Conservation (phyloP, 352 stramenopile genomes). For the Thraustotheca clavata region DNA sequence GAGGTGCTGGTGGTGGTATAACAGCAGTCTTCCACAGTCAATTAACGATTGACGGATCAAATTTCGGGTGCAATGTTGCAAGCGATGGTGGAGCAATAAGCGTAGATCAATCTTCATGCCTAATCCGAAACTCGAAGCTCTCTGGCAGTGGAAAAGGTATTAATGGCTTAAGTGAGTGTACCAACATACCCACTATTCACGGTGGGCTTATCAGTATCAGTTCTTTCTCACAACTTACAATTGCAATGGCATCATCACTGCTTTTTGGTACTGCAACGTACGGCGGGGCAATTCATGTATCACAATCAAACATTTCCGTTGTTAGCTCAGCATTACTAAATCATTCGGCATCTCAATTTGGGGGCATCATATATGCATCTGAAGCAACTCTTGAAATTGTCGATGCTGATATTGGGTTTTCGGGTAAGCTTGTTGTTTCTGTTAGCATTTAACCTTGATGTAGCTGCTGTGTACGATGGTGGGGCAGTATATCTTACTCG, state of each 20-base stretch:
- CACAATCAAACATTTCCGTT: background rate
- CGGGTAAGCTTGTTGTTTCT: background rate
- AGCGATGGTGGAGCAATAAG: background rate
- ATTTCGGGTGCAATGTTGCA: background rate
- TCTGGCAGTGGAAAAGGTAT: background rate
- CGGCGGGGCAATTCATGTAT: background rate
- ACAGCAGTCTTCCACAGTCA: background rate
- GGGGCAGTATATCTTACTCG: background rate
- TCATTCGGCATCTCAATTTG: background rate
- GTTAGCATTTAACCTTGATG: background rate
- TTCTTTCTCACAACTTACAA: background rate
- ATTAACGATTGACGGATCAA: background rate
- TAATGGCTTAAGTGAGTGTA: background rate
- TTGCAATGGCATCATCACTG: background rate
- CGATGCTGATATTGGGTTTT: background rate
- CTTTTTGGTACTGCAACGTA: background rate
- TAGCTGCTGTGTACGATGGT: conserved; percentile 13
- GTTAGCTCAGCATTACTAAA: background rate
- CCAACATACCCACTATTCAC: background rate
- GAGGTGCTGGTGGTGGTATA: background rate
- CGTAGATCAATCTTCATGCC: background rate
- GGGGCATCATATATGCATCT: background rate
- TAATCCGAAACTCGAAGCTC: background rate
- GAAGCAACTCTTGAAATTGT: background rate
- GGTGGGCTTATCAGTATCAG: background rate